These are phyloP conservation scores for Wickerhamiella brachini DNA, from an alignment of 805 yeast genomes.

Conservation along the genomic window DNA sequence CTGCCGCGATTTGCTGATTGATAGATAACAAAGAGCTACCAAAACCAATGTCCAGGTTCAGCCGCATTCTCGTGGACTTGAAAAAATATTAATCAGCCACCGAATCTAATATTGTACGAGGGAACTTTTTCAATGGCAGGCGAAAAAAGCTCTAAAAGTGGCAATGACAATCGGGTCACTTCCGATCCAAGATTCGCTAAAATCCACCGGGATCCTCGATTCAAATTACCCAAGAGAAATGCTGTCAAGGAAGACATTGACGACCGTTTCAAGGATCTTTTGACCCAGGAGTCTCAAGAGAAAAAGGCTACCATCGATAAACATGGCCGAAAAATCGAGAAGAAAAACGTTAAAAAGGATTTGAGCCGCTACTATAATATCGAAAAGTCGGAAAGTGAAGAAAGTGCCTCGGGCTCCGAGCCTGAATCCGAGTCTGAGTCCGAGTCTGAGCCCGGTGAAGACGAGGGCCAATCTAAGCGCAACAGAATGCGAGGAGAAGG, in stretches of 20 bases:
- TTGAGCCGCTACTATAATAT: conserved; percentile 55
- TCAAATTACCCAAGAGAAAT: conserved; percentile 56
- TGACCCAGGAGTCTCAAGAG: conserved; percentile 43
- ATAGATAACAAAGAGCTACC: background rate
- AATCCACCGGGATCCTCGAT: conserved; percentile 79
- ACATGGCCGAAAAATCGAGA: conserved; percentile 63
- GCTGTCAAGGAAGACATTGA: conserved; percentile 68
- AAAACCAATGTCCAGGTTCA: background rate
- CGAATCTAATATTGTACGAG: background rate
- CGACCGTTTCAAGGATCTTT: conserved; percentile 64
- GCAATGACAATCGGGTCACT: background rate
- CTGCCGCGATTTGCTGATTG: background rate
- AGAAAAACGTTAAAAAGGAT: conserved; percentile 33
- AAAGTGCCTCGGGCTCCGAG: conserved; percentile 11
- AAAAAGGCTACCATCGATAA: conserved; percentile 55
- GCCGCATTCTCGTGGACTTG: background rate
- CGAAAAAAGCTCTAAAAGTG: background rate
- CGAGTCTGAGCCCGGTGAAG: conserved; percentile 9
- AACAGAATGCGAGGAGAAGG: conserved; percentile 29
- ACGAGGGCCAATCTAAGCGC: conserved; percentile 11
- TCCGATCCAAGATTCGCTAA: conserved; percentile 63
- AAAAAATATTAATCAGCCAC: background rate
- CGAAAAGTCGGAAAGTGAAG: conserved; percentile 20
- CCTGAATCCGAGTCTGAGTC: conserved; percentile 11
- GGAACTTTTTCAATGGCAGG: background rate